Evolutionary conservation across 2,329 filamentous ascomycete genomes (phyloP), one percentile per base, ranked within the genome.

Genomic region (Hirsutella rhossiliensis): DNA sequence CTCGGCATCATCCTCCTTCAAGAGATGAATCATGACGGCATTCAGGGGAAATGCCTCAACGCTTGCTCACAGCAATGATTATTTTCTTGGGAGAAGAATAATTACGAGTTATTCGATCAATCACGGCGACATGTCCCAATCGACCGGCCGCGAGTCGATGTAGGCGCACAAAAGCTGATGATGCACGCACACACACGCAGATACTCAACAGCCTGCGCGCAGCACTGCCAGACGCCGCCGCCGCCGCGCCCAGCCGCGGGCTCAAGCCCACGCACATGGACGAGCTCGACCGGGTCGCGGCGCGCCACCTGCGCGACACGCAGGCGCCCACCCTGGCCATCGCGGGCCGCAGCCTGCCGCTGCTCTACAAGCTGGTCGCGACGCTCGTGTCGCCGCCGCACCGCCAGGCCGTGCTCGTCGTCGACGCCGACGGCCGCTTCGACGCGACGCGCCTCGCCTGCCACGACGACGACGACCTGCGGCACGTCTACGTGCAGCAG

Each of bases 341-440:
- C 43, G 66, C 66, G 15, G 76, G 77, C 2, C 70, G 73, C 11
- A 61, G 70, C 46, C 62, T 76, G 12, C 70, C 75, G 0, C 62
- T 82, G 9, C 53, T 81, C 31, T 78, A 81, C 61, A 63, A 68
- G 43, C 58, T 82, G 4, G 56, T 77, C 20, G 71, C 72, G 4
- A 64, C 63, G 2, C 63, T 80, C 32, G 60, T 79, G n/a, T 59
- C 66, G 0, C 49, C 65, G 5, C 72, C 73, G 11, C 60, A 69
- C 42, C 50, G 53, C 29, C 71, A 74, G 52, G 61, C 73, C 7
- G 54, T 82, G 8, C 61, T 74, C 1, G 51, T 82, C 7, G 53
- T 82, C 40, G 78, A 82, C 51, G 55, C 71, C 2, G 73, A 77
- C 39, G 62, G 63, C 9, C 66, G 68, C 9, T 82, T 82, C 48